Evolutionary conservation across 495 filamentous ascomycete species (phyloP).

Genomic region (Xylaria castorea): DNA sequence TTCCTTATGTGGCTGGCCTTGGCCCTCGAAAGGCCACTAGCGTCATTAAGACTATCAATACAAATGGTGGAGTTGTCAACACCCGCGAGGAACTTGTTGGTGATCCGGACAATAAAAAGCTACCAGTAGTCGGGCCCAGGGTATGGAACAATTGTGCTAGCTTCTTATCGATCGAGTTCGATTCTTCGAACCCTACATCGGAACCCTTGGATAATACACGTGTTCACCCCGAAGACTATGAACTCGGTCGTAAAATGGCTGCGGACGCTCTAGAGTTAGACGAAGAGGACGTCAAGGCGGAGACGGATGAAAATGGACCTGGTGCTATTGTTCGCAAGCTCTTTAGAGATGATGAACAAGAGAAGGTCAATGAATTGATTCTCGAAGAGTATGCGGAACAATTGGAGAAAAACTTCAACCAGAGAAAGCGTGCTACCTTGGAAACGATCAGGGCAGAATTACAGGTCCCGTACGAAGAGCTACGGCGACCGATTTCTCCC

Average conservation of each 20-base stretch:
- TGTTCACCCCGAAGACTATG: constrained; percentile 97
- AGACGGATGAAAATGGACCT: constrained; percentile 84
- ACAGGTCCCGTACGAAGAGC: constrained; percentile 89
- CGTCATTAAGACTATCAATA: constrained; percentile 86
- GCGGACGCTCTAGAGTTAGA: constrained; percentile 95
- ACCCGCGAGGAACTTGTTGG: constrained; percentile 87
- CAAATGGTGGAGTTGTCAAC: constrained; percentile 82
- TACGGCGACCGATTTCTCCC: constrained; percentile 78
- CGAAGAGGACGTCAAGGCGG: constrained; percentile 96
- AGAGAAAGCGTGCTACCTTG: constrained; percentile 93
- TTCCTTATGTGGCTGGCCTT: constrained; percentile 91
- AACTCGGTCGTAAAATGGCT: constrained; percentile 95
- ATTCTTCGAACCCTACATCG: constrained; percentile 74
- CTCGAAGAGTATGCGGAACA: constrained; percentile 97
- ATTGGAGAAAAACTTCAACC: constrained; percentile 87
- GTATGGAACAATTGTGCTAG: constrained; percentile 97
- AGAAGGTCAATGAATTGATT: constrained; percentile 94
- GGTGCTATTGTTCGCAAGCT: constrained; percentile 92
- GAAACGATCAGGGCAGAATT: constrained; percentile 96
- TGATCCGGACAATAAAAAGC: constrained; percentile 74
- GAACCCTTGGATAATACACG: constrained; percentile 96
- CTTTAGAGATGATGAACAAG: constrained; percentile 87
- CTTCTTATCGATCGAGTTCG: constrained; percentile 89
- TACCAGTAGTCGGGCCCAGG: constrained; percentile 82
- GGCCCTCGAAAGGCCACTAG: constrained; percentile 91